Base-by-base conservation (phyloP, 169 alveolate genomes). In the Condylostoma magnum region DNA sequence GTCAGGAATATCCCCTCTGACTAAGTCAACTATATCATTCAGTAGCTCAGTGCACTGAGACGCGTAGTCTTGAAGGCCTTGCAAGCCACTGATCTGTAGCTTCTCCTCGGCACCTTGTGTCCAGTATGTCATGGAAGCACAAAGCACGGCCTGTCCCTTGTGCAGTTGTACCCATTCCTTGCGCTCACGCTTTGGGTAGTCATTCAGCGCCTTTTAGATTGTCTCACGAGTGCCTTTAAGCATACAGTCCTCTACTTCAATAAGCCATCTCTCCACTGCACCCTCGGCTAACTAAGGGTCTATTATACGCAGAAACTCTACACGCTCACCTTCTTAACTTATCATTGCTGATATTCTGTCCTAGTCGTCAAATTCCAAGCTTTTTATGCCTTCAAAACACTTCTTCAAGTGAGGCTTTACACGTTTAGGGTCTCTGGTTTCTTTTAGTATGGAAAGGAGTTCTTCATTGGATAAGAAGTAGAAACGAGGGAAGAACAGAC, bases 391-490 rank as follows among this genome's bases (percentile, higher is more conserved):
- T 78, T 96, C 99, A 74, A 96, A 96, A 79, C 97, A 93, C 84
- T 96, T 96, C 50, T 93, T 91, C 75, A 96, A 83, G 79, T 96
- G 98, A 6, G 97, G 96, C 77, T 90, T 92, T 46, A 96, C 95
- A 33, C 89, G 80, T 68, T 89, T 73, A n/a, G 98, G 98, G 52
- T 96, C 95, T 85, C 92, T 93, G 18, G 97, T 93, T 81, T 95
- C 95, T 18, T 98, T 96, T 41, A 96, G 87, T 56, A 96, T 91
- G 86, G 91, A 86, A 36, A 96, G 84, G 63, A 96, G 88, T 82
- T 96, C 99, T 79, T 95, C 99, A 78, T 95, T 95, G 15, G 98
- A 94, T 31, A 94, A 82, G 91, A 96, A 95, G 86, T 85, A 95
- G 79, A 96, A 95, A 37, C 99, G 86, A 18, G 90, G 90, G 91